phyloP scores from a whole-genome alignment of 108 stramenopile genomes.

The Conticribra weissflogii region DNA sequence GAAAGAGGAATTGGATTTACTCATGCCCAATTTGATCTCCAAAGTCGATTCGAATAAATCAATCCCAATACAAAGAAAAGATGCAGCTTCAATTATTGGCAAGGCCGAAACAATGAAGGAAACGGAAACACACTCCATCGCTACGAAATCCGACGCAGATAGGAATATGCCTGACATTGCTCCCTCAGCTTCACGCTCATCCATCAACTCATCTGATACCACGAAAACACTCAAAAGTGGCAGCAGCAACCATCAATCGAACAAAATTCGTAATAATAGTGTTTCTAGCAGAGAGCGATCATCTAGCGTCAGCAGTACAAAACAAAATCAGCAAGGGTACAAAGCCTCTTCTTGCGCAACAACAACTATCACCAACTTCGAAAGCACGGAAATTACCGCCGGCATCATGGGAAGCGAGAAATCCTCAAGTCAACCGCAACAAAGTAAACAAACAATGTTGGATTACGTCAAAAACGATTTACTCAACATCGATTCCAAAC shows the following conservation, averaged over 20 bases:
- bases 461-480: conserved; percentile 50
- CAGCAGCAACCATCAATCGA: neutral
- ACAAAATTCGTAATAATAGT: neutral
- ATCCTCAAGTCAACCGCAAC: conserved; percentile 7
- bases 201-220: conserved; percentile 20
- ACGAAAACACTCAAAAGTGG: conserved; percentile 12
- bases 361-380: neutral
- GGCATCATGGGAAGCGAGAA: conserved; percentile 18
- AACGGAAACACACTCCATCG: neutral
- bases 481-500: conserved; percentile 49
- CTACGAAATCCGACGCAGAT: neutral
- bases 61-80: conserved; percentile 6
- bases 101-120: no score
- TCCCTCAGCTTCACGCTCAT: conserved; percentile 14
- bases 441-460: conserved; percentile 36
- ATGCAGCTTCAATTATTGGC: conserved; percentile 6
- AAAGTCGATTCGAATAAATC: neutral
- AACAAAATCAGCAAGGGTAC: no score
- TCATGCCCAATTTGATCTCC: conserved; percentile 15
- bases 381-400: conserved; percentile 1
- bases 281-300: conserved; percentile 3
- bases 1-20: neutral
- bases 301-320: neutral
- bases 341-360: no score
- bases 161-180: neutral